Base-by-base conservation (phyloP, 2,329 filamentous ascomycete species). In the Boeremia exigua region DNA sequence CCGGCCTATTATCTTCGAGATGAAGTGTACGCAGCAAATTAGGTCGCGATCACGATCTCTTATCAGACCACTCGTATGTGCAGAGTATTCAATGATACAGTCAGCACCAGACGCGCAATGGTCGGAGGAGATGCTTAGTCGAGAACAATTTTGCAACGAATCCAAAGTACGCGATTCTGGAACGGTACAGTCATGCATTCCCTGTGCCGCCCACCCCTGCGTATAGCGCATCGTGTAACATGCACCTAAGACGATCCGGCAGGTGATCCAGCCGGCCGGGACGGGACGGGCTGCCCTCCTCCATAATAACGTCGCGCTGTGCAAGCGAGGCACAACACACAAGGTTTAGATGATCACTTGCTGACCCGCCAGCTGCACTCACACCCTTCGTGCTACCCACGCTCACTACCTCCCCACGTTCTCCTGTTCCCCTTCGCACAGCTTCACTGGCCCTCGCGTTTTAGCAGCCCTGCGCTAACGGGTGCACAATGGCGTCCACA, bases 201-300 rank as follows among this genome's bases (percentile, higher is more conserved):
- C 34, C 28, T 25, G 46, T 33, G 38, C 39, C 34, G 43, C n/a
- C 33, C 4, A 54, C 44, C 60, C 56, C 39, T 61, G 58, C 43
- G 39, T 8, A 11, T 54, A 23, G 39, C 15, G 25, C 48, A 32
- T 34, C 14, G 37, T 40, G 40, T 48, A 39, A 53, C 46, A 54
- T 52, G 49, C 54, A 33, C 45, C 53, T 59, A 49, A 43, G 48
- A 48, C 29, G 37, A 59, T 62, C 30, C 28, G 58, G 62, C 51
- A 62, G 59, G 55, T 59, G 55, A 25, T 54, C 52, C 53, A 49
- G 33, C 50, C 50, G 15, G 28, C 42, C 23, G 55, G 44, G 37
- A 44, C 48, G 30, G 42, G 36, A 48, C 37, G 46, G 42, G 27
- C 14, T 43, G 23, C 28, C 8, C 12, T 38, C 38, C 32, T 25